Evolutionary conservation across 768 basidiomycete genomes (phyloP), one percentile per base, ranked within the genome.

Genomic region (Lepiota brunneoincarnata): DNA sequence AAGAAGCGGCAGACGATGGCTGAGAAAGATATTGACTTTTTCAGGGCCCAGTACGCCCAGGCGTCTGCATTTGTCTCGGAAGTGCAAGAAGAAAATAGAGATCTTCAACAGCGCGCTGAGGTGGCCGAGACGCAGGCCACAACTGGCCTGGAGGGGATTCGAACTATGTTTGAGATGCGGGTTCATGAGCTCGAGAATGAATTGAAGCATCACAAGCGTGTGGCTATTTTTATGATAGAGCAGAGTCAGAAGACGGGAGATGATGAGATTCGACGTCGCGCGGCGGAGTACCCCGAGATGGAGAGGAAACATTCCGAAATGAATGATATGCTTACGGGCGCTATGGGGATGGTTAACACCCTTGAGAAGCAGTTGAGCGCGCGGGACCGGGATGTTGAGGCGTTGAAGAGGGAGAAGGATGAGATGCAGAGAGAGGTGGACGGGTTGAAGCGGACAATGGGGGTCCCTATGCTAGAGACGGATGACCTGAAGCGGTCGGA

Each of bases 161-260:
- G 73, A 57, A 66, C 69, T 2, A 75, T 77, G 14, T 84, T 79
- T 56, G 75, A 79, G 59, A 66, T 66, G 44, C 75, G 78, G 12
- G 59, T 81, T 23, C 66, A 75, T 55, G 64, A 66, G 17, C 63
- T 86, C 20, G 75, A 81, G 55, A 74, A 67, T 3, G 82, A 87
- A 28, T 53, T 71, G 6, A 69, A 64, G 40, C 67, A 72, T 46
- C 83, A 78, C 77, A 75, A 75, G 56, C 71, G 62, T n/a, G 62
- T 78, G 48, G 69, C 75, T 11, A 65, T 70, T 20, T 77, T 89
- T 56, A 54, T 83, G 49, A 73, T 79, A 56, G 78, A 82, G 66
- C 82, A 81, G 63, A 84, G 85, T 48, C 60, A 63, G 50, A 69
- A 78, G 55, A 86, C 84, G n/a, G 75, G 81, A 55, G 84, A 86